A percentile compares a stretch with the other conserved stretches of the same genome.
Evolutionary conservation across 805 yeast species (phyloP).

Genomic region (Kuraishia molischiana): DNA sequence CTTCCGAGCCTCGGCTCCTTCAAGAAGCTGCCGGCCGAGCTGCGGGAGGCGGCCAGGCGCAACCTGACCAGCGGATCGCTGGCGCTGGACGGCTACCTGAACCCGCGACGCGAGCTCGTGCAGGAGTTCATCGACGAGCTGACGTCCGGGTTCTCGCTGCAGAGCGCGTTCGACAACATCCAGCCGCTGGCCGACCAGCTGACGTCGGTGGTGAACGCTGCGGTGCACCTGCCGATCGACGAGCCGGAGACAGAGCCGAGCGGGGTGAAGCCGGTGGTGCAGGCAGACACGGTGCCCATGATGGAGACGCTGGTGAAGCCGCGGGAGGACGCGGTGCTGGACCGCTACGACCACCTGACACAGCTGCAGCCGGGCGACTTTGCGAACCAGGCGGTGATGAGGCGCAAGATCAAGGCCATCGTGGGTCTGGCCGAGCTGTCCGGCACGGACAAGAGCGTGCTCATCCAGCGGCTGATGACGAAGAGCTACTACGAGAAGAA

Average conservation of each 20-base stretch:
- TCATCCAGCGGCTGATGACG: slow-evolving; percentile 62
- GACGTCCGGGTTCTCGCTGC: slow-evolving; percentile 33
- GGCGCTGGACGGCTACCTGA: slow-evolving; percentile 12
- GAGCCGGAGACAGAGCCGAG: slow-evolving; percentile 26
- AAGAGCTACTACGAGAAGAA: slow-evolving; percentile 48
- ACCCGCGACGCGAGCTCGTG: slow-evolving; percentile 26
- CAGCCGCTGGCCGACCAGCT: slow-evolving; percentile 22
- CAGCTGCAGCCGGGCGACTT: slow-evolving; percentile 21
- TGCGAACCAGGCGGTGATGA: slow-evolving; percentile 25
- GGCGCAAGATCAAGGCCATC: slow-evolving; percentile 39
- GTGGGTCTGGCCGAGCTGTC: slow-evolving; percentile 25
- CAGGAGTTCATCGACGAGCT: slow-evolving; percentile 28
- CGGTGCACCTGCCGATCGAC: slow-evolving; percentile 34
- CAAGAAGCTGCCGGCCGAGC: background rate
- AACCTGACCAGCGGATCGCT: background rate
- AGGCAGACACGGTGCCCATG: slow-evolving; percentile 22
- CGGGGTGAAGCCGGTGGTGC: slow-evolving; percentile 28
- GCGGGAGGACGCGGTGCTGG: background rate
- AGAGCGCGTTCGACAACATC: slow-evolving; percentile 41
- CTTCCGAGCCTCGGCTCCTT: slow-evolving; percentile 15
- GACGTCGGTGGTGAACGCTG: slow-evolving; percentile 33
- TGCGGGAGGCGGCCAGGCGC: background rate
- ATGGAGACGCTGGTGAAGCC: slow-evolving; percentile 30
- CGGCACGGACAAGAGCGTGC: slow-evolving; percentile 33
- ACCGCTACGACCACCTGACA: slow-evolving; percentile 18